Conservation (phyloP, 192 early-diverging fungal genomes). For the Dissophora globulifera region DNA sequence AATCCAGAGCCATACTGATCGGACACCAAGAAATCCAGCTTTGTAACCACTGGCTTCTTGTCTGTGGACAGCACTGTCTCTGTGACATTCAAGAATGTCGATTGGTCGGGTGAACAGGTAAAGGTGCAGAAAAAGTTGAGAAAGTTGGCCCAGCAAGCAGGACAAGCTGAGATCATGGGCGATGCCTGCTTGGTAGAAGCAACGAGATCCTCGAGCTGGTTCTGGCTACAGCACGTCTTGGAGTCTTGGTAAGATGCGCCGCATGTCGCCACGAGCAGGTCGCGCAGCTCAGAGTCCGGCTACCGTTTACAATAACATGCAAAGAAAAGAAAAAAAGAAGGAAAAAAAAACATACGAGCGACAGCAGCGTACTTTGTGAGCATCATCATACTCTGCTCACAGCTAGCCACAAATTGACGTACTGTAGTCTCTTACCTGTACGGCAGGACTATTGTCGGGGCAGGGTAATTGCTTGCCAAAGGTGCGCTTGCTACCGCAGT, state of each 20-base stretch:
- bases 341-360: too few relatives aligned
- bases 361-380: too few relatives aligned
- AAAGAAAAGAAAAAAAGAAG: constrained; percentile 11
- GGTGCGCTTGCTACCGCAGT: constrained; percentile 59
- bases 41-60: constrained; percentile 52
- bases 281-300: constrained; percentile 57
- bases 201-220: constrained; percentile 60
- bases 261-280: constrained; percentile 61
- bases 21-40: constrained; percentile 64
- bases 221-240: constrained; percentile 65
- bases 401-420: too few relatives aligned
- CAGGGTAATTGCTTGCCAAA: constrained; percentile 64
- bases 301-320: neutral
- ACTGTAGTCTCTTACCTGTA: constrained; percentile 49
- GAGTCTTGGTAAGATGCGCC: constrained; percentile 59
- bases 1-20: constrained; percentile 65
- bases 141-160: constrained; percentile 76
- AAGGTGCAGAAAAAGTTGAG: constrained; percentile 71
- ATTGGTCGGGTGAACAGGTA: constrained; percentile 73
- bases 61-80: constrained; percentile 29
- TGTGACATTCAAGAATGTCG: constrained; percentile 72
- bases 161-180: constrained; percentile 66
- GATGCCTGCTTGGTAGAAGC: constrained; percentile 63
- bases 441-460: constrained; percentile 60
- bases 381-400: too few relatives aligned